Conservation (phyloP, 2,329 filamentous ascomycete species). For the Xylaria sp. region DNA sequence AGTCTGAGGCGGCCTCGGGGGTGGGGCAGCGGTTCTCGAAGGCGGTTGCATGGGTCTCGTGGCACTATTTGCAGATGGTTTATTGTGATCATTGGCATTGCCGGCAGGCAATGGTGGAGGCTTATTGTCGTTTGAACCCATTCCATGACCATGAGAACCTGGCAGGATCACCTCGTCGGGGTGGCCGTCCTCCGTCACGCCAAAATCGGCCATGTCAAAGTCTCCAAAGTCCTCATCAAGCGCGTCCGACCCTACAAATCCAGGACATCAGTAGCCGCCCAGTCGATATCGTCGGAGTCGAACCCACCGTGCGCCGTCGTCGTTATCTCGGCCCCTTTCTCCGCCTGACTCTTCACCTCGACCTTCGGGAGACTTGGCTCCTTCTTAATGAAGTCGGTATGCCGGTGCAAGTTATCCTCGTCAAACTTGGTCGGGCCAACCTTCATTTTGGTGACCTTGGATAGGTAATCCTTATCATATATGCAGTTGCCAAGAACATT, state of each 20-base stretch:
- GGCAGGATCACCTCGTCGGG: slow-evolving; percentile 74
- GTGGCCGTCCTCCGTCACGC: slow-evolving; percentile 68
- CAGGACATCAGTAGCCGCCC: slow-evolving; percentile 39
- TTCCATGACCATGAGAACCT: slow-evolving; percentile 32
- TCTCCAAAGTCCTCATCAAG: slow-evolving; percentile 51
- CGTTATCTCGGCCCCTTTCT: slow-evolving; percentile 27
- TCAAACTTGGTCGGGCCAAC: slow-evolving; percentile 76
- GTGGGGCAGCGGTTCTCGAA: slow-evolving; percentile 36
- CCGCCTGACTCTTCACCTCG: slow-evolving; percentile 36
- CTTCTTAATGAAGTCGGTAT: slow-evolving; percentile 73
- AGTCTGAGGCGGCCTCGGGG: slow-evolving; percentile 41
- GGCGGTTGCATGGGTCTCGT: slow-evolving; percentile 43
- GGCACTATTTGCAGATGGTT: slow-evolving; percentile 32
- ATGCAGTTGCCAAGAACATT: slow-evolving; percentile 98
- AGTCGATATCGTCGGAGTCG: slow-evolving; percentile 43
- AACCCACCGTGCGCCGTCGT: slow-evolving; percentile 47
- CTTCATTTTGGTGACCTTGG: slow-evolving; percentile 89
- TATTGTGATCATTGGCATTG: slow-evolving; percentile 30
- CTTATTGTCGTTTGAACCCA: slow-evolving; percentile 36
- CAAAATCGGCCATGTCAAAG: slow-evolving; percentile 78
- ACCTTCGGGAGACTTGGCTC: slow-evolving; percentile 42
- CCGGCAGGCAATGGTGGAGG: slow-evolving; percentile 25
- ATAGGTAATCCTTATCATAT: slow-evolving; percentile 93
- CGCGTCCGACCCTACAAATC: slow-evolving; percentile 36
- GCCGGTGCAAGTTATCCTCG: slow-evolving; percentile 77